Evolutionary conservation across 495 filamentous ascomycete genomes (phyloP).

Genomic region (Lasiosphaeria ovina): DNA sequence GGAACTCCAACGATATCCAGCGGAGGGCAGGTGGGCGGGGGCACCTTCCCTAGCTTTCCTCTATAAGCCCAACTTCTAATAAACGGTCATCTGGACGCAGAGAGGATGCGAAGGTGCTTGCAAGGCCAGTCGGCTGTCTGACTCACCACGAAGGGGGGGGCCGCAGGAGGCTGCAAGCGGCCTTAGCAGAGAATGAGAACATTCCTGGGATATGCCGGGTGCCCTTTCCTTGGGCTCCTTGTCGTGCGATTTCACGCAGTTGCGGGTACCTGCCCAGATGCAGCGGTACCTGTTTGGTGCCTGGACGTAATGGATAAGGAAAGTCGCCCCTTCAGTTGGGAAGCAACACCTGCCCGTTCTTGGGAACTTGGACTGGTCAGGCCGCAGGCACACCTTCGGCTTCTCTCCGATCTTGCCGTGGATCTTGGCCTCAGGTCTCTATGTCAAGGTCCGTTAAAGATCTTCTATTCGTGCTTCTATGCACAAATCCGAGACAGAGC

Average conservation of each 20-base stretch:
- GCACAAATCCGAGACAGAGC: constrained; percentile 2
- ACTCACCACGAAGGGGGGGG: constrained; percentile 13
- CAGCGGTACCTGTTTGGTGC: constrained; percentile 19
- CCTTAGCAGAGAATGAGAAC: not conserved
- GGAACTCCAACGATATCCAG: not conserved
- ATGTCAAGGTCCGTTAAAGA: too few species aligned
- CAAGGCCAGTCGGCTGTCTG: constrained; percentile 20
- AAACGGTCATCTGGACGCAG: constrained; percentile 19
- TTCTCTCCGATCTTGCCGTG: too few species aligned
- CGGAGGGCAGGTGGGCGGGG: not conserved
- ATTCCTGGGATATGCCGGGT: constrained; percentile 2
- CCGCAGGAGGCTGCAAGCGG: not conserved
- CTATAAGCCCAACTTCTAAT: constrained; percentile 6
- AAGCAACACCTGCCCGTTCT: constrained; percentile 1
- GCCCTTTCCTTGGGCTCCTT: not conserved
- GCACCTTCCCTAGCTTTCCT: not conserved
- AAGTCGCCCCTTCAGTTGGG: not conserved
- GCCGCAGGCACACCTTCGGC: not conserved
- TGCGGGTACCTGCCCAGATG: constrained; percentile 8
- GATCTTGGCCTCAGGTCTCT: too few species aligned
- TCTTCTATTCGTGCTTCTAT: too few species aligned
- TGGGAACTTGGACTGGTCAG: not conserved
- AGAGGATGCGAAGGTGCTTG: constrained; percentile 17
- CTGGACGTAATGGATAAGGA: constrained; percentile 11
- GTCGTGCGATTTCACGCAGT: constrained; percentile 5